Conservation (phyloP, 495 filamentous ascomycete genomes). For the Hypoxylon subgilvum region DNA sequence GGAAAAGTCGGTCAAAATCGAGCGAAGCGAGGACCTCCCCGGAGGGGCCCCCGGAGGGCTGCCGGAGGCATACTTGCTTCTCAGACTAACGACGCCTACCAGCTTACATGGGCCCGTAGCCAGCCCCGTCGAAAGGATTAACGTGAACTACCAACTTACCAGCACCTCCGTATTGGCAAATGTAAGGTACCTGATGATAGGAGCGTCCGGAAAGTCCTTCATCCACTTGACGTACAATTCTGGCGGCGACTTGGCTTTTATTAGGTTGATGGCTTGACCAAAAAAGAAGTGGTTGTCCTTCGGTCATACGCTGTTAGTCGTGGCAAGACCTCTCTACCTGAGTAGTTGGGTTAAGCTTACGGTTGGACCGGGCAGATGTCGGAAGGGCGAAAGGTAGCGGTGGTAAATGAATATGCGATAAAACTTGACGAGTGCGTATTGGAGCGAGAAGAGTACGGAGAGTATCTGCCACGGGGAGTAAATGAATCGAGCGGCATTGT, state of each 20-base stretch:
- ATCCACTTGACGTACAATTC: conserved; percentile 33
- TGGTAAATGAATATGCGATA: conserved; percentile 36
- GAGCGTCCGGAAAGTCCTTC: conserved; percentile 33
- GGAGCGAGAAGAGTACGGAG: conserved; percentile 5
- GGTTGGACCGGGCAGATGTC: conserved; percentile 31
- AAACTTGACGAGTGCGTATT: conserved; percentile 25
- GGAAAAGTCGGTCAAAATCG: too few species aligned
- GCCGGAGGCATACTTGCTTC: too few species aligned
- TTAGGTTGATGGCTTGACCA: conserved; percentile 26
- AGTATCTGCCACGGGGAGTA: neutral
- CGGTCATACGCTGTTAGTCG: neutral
- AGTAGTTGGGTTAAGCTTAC: neutral
- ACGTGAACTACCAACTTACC: conserved; percentile 1
- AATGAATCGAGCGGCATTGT: neutral
- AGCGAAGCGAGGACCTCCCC: too few species aligned
- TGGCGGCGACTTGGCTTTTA: conserved; percentile 18
- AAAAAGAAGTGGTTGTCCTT: conserved; percentile 25
- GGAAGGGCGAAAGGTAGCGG: conserved; percentile 29
- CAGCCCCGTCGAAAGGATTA: neutral
- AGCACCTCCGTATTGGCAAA: conserved; percentile 38
- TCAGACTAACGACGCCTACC: too few species aligned
- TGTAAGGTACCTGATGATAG: conserved; percentile 40
- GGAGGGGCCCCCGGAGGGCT: too few species aligned
- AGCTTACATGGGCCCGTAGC: too few species aligned
- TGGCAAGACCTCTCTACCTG: neutral